A percentile compares a stretch with the other conserved stretches of the same genome.
Evolutionary conservation across 768 basidiomycete species (phyloP).

Genomic region (Suillus discolor): DNA sequence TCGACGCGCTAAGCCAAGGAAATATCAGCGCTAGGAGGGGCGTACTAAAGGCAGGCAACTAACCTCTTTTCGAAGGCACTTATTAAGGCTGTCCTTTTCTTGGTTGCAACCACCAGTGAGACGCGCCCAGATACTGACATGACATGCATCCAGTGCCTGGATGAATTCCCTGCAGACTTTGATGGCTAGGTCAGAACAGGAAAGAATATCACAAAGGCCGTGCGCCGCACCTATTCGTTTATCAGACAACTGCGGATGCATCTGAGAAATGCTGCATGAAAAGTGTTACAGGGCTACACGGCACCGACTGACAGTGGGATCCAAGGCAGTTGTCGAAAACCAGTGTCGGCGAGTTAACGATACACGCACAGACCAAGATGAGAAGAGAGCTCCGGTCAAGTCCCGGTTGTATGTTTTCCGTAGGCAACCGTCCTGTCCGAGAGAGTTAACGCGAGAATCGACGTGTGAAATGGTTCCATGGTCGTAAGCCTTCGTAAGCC

Average conservation of each 20-base stretch:
- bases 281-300: not conserved
- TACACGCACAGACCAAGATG: slow-evolving; percentile 24
- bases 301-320: slow-evolving; percentile 6
- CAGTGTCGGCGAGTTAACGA: not conserved
- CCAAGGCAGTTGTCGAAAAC: slow-evolving; percentile 9
- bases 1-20: slow-evolving; percentile 45
- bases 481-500: slow-evolving; percentile 10
- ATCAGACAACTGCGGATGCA: slow-evolving; percentile 77
- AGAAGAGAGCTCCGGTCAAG: slow-evolving; percentile 11
- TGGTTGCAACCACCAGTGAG: slow-evolving; percentile 72
- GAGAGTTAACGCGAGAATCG: slow-evolving; percentile 8
- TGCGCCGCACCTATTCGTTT: slow-evolving; percentile 52
- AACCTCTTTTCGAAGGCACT: slow-evolving; percentile 75
- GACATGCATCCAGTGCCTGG: slow-evolving; percentile 73
- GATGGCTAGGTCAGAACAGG: slow-evolving; percentile 14
- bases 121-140: slow-evolving; percentile 61
- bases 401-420: slow-evolving; percentile 7
- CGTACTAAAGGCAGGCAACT: slow-evolving; percentile 14
- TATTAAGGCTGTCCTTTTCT: slow-evolving; percentile 67
- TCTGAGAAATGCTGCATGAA: slow-evolving; percentile 29
- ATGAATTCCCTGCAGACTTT: slow-evolving; percentile 80
- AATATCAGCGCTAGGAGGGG: slow-evolving; percentile 9
- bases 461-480: slow-evolving; percentile 20
- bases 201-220: not conserved
- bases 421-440: slow-evolving; percentile 6